Conservation (phyloP, 2,329 filamentous ascomycete genomes). For the Colletotrichum musae region DNA sequence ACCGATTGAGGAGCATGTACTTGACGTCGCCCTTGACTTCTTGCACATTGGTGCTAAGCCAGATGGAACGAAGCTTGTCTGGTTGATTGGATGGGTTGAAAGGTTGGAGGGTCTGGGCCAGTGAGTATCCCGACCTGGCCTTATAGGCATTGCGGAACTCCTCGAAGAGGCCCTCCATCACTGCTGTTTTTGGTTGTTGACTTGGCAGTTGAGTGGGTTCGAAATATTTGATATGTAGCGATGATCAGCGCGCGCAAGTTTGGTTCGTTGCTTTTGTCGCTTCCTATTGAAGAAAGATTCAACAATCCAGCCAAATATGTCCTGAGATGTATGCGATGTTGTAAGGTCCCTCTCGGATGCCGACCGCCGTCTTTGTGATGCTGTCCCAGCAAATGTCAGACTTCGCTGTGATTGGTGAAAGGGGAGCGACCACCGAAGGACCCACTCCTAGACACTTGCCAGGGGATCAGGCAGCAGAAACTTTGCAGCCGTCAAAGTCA, state of each 20-base stretch:
- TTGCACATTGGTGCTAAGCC: constrained; percentile 77
- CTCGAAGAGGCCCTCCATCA: constrained; percentile 81
- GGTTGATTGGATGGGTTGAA: constrained; percentile 74
- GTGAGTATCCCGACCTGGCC: constrained; percentile 76
- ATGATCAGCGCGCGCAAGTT: too few relatives aligned
- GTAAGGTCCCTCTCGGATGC: too few relatives aligned
- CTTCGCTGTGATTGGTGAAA: constrained; percentile 30
- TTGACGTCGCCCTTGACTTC: constrained; percentile 79
- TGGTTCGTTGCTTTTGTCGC: too few relatives aligned
- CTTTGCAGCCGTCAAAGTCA: background rate
- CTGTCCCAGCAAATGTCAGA: background rate
- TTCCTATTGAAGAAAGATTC: too few relatives aligned
- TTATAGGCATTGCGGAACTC: constrained; percentile 81
- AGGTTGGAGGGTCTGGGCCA: constrained; percentile 84
- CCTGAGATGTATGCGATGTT: too few relatives aligned
- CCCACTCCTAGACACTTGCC: background rate
- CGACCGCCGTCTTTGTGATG: constrained; percentile 14
- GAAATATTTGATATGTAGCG: too few relatives aligned
- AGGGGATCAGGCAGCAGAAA: background rate
- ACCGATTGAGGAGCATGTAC: constrained; percentile 74
- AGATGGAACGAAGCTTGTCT: constrained; percentile 78
- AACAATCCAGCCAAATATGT: background rate
- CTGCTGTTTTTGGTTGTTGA: constrained; percentile 36
- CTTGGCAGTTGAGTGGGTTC: background rate
- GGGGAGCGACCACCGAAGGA: background rate